Conservation (phyloP, 2,329 filamentous ascomycete genomes). For the Stachybotrys chlorohalonatus region DNA sequence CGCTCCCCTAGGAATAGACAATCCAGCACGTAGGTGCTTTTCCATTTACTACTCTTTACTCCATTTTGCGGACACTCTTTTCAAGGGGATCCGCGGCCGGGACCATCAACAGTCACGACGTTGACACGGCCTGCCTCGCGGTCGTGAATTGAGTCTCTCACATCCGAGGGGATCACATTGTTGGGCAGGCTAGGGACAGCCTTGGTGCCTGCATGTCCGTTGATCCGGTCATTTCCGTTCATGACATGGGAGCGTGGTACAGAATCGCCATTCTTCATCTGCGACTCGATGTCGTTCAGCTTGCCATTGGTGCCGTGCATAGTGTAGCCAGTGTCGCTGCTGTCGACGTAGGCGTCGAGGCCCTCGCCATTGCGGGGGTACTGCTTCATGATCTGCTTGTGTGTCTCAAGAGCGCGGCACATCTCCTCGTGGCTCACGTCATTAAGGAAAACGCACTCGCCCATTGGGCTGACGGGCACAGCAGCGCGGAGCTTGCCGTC, state of each 20-base stretch:
- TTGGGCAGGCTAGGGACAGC: background rate
- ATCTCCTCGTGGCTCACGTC: slow-evolving; percentile 56
- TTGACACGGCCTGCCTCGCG: background rate
- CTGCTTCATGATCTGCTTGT: slow-evolving; percentile 54
- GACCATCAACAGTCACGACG: background rate
- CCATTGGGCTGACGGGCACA: slow-evolving; percentile 55
- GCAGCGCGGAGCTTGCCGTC: slow-evolving; percentile 60
- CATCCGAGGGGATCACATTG: background rate
- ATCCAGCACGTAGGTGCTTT: too few relatives aligned
- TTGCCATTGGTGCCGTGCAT: slow-evolving; percentile 18
- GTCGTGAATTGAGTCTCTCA: background rate
- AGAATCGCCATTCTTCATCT: background rate
- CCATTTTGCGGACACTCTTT: too few relatives aligned
- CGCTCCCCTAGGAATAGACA: too few relatives aligned
- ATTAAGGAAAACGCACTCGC: slow-evolving; percentile 59
- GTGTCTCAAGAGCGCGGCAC: slow-evolving; percentile 46
- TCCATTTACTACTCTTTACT: too few relatives aligned
- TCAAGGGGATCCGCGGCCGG: background rate
- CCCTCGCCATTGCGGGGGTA: slow-evolving; percentile 58
- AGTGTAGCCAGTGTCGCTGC: slow-evolving; percentile 55
- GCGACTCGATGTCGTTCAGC: background rate
- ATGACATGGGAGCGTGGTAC: slow-evolving; percentile 1
- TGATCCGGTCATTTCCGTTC: slow-evolving; percentile 5
- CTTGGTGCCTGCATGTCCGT: slow-evolving; percentile 7
- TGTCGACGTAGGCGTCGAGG: slow-evolving; percentile 60